Evolutionary conservation across 1,139 yeast species (phyloP).

Genomic region (Yamadazyma taylorii): DNA sequence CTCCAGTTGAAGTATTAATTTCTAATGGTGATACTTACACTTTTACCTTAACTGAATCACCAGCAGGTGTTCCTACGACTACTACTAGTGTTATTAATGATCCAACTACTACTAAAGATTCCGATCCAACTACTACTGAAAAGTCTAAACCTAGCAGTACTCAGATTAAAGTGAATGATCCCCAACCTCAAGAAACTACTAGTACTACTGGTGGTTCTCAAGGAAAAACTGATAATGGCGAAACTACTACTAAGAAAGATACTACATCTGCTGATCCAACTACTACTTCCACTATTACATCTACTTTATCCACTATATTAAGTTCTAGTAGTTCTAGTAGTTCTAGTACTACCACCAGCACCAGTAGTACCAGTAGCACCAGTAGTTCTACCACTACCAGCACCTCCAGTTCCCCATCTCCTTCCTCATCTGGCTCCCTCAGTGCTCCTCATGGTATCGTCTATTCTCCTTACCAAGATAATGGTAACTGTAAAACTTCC

Average conservation of each 20-base stretch:
- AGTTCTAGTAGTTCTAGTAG: too few species aligned
- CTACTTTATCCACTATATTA: too few species aligned
- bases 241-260: too few species aligned
- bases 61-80: constrained; percentile 35
- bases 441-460: constrained; percentile 57
- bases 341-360: constrained; percentile 17
- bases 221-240: constrained; percentile 5
- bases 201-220: too few species aligned
- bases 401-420: constrained; percentile 18
- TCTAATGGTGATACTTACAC: constrained; percentile 65
- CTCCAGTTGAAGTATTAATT: constrained; percentile 67
- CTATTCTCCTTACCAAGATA: constrained; percentile 78
- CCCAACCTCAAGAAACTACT: constrained; percentile 4
- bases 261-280: constrained; percentile 15
- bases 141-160: constrained; percentile 4
- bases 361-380: constrained; percentile 12
- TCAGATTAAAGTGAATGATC: neutral
- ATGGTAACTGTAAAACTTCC: constrained; percentile 64
- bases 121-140: constrained; percentile 5
- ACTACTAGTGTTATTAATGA: constrained; percentile 27
- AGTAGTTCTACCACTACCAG: constrained; percentile 21
- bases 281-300: constrained; percentile 14
- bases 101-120: constrained; percentile 8
- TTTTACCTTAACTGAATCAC: constrained; percentile 44
- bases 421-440: constrained; percentile 15